Conservation (phyloP, 306 rosid genomes). For the Astragalus glycyphyllos region DNA sequence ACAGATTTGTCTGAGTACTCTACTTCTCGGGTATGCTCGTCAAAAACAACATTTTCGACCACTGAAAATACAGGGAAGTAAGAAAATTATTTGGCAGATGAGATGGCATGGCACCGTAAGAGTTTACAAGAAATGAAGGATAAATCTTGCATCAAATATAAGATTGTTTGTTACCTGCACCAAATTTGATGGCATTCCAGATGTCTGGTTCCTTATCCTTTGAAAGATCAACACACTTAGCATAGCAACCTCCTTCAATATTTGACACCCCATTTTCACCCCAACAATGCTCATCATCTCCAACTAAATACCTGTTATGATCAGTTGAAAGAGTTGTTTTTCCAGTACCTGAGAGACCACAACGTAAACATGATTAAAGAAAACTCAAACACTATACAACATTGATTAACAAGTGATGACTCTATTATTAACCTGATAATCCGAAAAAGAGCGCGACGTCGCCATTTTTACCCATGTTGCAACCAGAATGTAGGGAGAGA, state of each 20-base stretch:
- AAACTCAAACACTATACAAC: slow-evolving; percentile 17
- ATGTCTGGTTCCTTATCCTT: slow-evolving; percentile 79
- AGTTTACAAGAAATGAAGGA: background rate
- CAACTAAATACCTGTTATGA: slow-evolving; percentile 73
- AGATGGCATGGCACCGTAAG: slow-evolving; percentile 18
- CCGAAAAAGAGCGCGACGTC: slow-evolving; percentile 92
- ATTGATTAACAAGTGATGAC: slow-evolving; percentile 25
- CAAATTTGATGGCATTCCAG: slow-evolving; percentile 85
- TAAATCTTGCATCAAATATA: background rate
- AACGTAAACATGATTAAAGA: background rate
- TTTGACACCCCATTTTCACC: slow-evolving; percentile 81
- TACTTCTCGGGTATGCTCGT: slow-evolving; percentile 78
- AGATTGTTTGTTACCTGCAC: slow-evolving; percentile 57
- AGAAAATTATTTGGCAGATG: slow-evolving; percentile 26
- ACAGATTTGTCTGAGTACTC: slow-evolving; percentile 75
- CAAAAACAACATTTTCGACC: slow-evolving; percentile 77
- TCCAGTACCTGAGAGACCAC: slow-evolving; percentile 63
- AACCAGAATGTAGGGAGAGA: slow-evolving; percentile 87
- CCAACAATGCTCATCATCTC: slow-evolving; percentile 94
- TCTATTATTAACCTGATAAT: slow-evolving; percentile 62
- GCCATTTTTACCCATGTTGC: slow-evolving; percentile 84
- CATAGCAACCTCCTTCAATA: slow-evolving; percentile 91
- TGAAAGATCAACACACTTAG: slow-evolving; percentile 82
- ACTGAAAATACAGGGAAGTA: slow-evolving; percentile 53
- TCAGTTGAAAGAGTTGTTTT: slow-evolving; percentile 86